Conservation (phyloP, 2,329 filamentous ascomycete genomes). For the Lasiodiplodia hormozganensis region DNA sequence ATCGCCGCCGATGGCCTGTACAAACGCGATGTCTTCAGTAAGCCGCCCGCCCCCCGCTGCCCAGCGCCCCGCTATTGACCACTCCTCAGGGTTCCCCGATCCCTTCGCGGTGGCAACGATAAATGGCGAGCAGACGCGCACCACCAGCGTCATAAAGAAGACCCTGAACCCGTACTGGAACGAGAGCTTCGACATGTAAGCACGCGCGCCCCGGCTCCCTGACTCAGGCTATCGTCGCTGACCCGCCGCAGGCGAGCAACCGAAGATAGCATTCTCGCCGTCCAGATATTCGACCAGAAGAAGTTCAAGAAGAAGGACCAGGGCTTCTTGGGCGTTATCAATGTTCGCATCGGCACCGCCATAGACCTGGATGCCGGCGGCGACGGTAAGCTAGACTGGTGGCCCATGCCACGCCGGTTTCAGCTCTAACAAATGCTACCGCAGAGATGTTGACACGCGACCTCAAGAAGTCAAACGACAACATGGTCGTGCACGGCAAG, state of each 20-base stretch:
- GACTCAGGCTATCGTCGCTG: constrained; percentile 34
- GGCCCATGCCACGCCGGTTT: constrained; percentile 3
- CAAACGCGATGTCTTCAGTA: constrained; percentile 99
- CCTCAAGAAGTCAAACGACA: constrained; percentile 97
- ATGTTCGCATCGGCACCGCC: constrained; percentile 92
- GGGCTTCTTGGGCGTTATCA: constrained; percentile 96
- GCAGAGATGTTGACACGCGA: constrained; percentile 96
- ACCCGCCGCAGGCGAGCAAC: constrained; percentile 74
- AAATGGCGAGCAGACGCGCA: constrained; percentile 97
- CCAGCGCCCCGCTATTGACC: constrained; percentile 40
- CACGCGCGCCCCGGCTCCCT: constrained; percentile 32
- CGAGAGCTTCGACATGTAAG: constrained; percentile 97
- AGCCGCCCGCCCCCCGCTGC: constrained; percentile 48
- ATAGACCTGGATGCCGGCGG: constrained; percentile 89
- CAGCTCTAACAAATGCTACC: constrained; percentile 36
- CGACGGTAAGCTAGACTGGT: constrained; percentile 71
- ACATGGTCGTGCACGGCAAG: constrained; percentile 96
- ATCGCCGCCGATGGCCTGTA: constrained; percentile 98
- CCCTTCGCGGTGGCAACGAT: constrained; percentile 97
- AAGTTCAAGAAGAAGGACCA: constrained; percentile 99
- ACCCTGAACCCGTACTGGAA: constrained; percentile 99
- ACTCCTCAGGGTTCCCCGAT: constrained; percentile 82
- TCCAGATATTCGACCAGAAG: constrained; percentile 99
- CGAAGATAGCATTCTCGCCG: constrained; percentile 94
- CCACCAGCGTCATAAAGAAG: constrained; percentile 96